Conservation (phyloP, 1,139 yeast species). For the Taphrina wiesneri region DNA sequence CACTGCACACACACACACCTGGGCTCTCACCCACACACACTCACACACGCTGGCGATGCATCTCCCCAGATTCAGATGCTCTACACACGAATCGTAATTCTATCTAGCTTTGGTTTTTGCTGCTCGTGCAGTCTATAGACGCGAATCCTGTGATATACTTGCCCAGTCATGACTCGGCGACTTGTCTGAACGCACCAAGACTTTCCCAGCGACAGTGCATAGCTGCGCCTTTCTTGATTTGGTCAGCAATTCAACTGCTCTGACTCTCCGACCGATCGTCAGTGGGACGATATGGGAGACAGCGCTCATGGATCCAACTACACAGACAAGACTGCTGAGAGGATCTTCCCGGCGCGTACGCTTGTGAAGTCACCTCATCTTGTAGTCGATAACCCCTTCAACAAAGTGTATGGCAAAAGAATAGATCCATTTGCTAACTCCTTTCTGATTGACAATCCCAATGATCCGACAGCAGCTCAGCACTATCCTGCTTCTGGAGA, state of each 20-base stretch:
- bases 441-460: not conserved
- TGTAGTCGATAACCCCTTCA: conserved; percentile 12
- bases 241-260: not conserved
- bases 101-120: too few species aligned
- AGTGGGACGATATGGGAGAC: not conserved
- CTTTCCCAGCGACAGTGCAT: not conserved
- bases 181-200: not conserved
- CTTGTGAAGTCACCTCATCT: conserved; percentile 7
- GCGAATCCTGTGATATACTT: too few species aligned
- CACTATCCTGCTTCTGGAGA: not conserved
- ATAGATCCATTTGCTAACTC: not conserved
- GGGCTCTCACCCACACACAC: too few species aligned
- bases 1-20: too few species aligned
- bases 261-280: not conserved
- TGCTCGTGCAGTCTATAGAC: too few species aligned
- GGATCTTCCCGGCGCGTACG: conserved; percentile 31
- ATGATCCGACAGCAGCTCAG: not conserved
- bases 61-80: not conserved
- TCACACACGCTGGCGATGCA: not conserved
- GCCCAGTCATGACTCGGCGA: not conserved
- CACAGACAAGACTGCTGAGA: conserved; percentile 13
- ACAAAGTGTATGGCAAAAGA: conserved; percentile 1
- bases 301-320: conserved; percentile 12
- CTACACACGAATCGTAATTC: too few species aligned
- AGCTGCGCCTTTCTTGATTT: not conserved